These are phyloP conservation scores for Pythium phragmiticola DNA, from an alignment of 352 stramenopile genomes.

Conservation along the genomic window DNA sequence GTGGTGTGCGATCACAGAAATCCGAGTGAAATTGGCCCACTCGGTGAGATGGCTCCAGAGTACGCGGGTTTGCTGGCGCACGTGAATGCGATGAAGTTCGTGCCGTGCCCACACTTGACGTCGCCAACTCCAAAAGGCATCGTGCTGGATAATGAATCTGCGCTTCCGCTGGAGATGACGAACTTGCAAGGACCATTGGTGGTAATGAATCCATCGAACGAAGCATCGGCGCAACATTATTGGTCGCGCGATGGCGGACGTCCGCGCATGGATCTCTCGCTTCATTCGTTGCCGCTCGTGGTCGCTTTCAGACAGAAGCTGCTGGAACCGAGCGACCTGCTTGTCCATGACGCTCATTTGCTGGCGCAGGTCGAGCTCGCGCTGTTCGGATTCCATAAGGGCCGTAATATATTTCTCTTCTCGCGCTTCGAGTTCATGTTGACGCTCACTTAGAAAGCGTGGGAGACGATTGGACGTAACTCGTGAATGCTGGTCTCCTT, in stretches of 20 bases:
- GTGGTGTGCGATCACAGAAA: conserved; percentile 50
- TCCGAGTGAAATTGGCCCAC: conserved; percentile 57
- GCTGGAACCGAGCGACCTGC: conserved; percentile 47
- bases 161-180: conserved; percentile 44
- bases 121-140: conserved; percentile 66
- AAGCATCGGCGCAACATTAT: conserved; percentile 63
- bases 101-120: conserved; percentile 51
- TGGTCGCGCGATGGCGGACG: conserved; percentile 40
- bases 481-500: background rate
- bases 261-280: conserved; percentile 44
- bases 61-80: conserved; percentile 27
- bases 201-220: conserved; percentile 52
- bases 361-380: conserved; percentile 64
- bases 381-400: conserved; percentile 76
- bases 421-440: conserved; percentile 58
- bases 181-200: conserved; percentile 48
- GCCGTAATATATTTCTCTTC: conserved; percentile 77
- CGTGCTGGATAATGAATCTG: conserved; percentile 51
- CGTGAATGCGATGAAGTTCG: conserved; percentile 32
- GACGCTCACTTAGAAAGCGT: conserved; percentile 17
- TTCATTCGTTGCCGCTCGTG: conserved; percentile 56
- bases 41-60: conserved; percentile 40
- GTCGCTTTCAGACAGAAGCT: conserved; percentile 37
- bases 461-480: background rate
- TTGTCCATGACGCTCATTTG: conserved; percentile 42